These are phyloP conservation scores for Recurvomyces mirabilis DNA, from an alignment of 495 filamentous ascomycete genomes.

Conservation along the genomic window DNA sequence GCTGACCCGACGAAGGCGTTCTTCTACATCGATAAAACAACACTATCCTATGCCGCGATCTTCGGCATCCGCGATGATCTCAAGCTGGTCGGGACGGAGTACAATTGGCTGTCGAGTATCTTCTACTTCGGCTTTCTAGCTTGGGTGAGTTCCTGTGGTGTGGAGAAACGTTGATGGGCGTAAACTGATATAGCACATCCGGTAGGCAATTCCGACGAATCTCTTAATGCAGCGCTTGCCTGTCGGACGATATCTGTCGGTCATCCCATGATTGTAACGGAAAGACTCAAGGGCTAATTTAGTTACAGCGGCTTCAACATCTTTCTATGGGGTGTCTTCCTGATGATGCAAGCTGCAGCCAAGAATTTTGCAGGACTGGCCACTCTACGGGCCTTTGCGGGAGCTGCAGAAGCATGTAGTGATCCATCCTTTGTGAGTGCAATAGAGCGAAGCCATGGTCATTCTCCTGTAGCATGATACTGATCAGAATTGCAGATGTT, in stretches of 20 bases:
- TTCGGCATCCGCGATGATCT: conserved; percentile 45
- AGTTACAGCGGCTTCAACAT: too few relatives aligned
- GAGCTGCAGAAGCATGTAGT: conserved; percentile 45
- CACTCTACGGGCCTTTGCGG: conserved; percentile 43
- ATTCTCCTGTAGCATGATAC: too few relatives aligned
- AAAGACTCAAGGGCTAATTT: too few relatives aligned
- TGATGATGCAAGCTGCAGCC: conserved; percentile 41
- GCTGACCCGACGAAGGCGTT: too few relatives aligned
- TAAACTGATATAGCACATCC: too few relatives aligned
- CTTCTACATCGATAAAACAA: conserved; percentile 46
- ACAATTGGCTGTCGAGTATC: conserved; percentile 46
- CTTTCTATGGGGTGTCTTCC: conserved; percentile 49
- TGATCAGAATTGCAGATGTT: too few relatives aligned
- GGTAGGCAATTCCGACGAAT: conserved; percentile 39
- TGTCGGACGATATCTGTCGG: conserved; percentile 44
- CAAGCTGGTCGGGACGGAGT: conserved; percentile 41
- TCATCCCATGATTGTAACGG: too few relatives aligned
- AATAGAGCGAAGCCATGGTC: too few relatives aligned
- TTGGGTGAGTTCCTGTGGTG: too few relatives aligned
- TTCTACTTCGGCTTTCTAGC: conserved; percentile 53
- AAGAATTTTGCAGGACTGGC: conserved; percentile 42
- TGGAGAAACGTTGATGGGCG: too few relatives aligned
- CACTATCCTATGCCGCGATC: conserved; percentile 32
- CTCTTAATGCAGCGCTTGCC: conserved; percentile 48
- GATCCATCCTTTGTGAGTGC: conserved; percentile 35